Conservation (phyloP, 371 early-diverging fungal genomes). For the Haplosporangium sp. region DNA sequence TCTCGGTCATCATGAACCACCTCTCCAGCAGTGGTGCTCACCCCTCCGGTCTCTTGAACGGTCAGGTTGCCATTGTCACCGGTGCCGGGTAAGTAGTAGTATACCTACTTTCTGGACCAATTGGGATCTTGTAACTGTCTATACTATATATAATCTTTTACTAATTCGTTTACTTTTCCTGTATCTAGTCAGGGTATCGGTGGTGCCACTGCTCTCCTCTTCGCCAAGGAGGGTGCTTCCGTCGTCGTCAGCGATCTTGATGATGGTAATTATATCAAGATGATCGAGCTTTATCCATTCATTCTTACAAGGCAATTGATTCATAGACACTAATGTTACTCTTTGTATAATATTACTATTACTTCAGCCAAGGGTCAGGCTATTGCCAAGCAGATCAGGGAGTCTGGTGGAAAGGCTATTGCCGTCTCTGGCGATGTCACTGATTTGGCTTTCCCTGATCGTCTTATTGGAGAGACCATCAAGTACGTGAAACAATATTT, state of each 20-base stretch:
- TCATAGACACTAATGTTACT: background rate
- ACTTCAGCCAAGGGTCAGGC: conserved; percentile 62
- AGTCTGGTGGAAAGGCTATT: conserved; percentile 69
- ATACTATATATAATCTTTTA: background rate
- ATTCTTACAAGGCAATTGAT: background rate
- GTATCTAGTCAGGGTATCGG: conserved; percentile 80
- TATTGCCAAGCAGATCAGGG: conserved; percentile 72
- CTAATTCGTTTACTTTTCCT: background rate
- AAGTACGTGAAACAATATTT: conserved; percentile 48
- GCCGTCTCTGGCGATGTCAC: conserved; percentile 69
- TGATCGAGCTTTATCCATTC: background rate
- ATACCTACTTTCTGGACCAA: background rate
- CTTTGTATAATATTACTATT: background rate
- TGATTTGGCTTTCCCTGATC: conserved; percentile 68
- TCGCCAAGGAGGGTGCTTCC: conserved; percentile 83
- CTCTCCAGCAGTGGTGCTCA: conserved; percentile 50
- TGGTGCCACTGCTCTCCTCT: conserved; percentile 77
- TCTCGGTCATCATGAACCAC: conserved; percentile 54
- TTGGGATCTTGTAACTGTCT: background rate
- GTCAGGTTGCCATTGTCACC: conserved; percentile 86
- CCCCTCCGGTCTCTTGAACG: conserved; percentile 74
- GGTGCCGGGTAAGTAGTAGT: conserved; percentile 74
- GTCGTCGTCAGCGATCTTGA: conserved; percentile 82
- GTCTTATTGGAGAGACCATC: conserved; percentile 68
- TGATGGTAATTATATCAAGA: conserved; percentile 35